Evolutionary conservation across 305 asterid species (phyloP), one percentile per base, ranked within the genome.

Genomic region (Solanum chacoense): DNA sequence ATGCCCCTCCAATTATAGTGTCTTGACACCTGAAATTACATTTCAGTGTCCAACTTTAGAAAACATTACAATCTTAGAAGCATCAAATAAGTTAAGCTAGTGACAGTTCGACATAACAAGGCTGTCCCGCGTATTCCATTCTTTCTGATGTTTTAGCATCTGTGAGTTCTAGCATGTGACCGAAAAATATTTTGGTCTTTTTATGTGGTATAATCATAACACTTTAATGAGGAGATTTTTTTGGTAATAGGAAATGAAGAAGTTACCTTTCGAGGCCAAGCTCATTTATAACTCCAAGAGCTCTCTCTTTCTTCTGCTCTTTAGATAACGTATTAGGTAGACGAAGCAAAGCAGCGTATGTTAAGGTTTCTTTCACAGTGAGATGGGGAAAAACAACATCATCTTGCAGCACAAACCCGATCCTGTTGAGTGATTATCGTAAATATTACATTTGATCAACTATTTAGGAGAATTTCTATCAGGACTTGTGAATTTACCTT

Each of bases 1-100:
- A 98, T 35, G 98, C 92, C 86, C 99, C 99, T 34, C 99, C 99
- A 32, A 98, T 96, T 96, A 95, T 96, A 36, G 98, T 96, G 94
- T 96, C 98, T 69, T 98, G 98, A 89, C 99, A 98, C 94, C 99
- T 98, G 94, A 63, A 59, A 29, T 74, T 24, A 90, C 59, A 75
- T 50, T 28, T 24, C 38, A 28, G 85, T 26, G 59, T 79, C 28
- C 71, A 18, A 28, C 67, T 18, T 75, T 37, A 32, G 14, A 75
- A 42, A 29, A 29, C 35, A 87, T 87, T 12, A 65, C 55, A 45
- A 16, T 40, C 31, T 31, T 5, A 65, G 79, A 34, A 86, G 32
- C 18, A 42, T 76, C n/a, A 85, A 29, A 28, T 55, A 84, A n/a
- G 50, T 80, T 26, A 80, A 40, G 37, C 67, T 40, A 80, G 85